These are phyloP conservation scores for Babesia gibsoni DNA, from an alignment of 169 alveolate species.

Conservation along the genomic window DNA sequence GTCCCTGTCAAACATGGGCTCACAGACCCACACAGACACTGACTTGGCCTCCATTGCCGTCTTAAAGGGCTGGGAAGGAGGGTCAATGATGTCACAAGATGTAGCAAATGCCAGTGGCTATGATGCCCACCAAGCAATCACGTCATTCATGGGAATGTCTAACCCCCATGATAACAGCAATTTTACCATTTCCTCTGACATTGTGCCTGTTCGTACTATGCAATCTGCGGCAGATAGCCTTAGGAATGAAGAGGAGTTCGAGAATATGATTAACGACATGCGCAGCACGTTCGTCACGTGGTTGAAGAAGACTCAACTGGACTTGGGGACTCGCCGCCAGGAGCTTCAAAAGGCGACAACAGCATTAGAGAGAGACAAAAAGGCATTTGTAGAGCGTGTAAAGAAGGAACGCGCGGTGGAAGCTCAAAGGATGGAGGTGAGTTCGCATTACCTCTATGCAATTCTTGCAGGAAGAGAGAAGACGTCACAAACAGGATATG, in stretches of 20 bases:
- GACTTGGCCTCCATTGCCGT: neutral
- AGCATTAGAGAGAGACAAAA: slow-evolving; percentile 69
- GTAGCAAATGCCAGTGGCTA: neutral
- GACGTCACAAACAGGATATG: slow-evolving; percentile 75
- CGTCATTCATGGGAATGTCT: neutral
- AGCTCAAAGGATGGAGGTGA: slow-evolving; percentile 54
- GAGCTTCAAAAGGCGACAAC: slow-evolving; percentile 58
- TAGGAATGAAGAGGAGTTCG: slow-evolving; percentile 72
- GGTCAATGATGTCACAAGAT: neutral
- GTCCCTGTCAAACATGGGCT: neutral
- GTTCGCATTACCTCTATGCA: slow-evolving; percentile 16
- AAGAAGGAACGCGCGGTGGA: slow-evolving; percentile 47
- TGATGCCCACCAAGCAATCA: neutral
- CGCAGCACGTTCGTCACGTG: slow-evolving; percentile 80
- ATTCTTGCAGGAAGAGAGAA: slow-evolving; percentile 71
- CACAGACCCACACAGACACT: slow-evolving; percentile 1
- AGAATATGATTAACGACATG: slow-evolving; percentile 82
- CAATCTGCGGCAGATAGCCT: slow-evolving; percentile 7
- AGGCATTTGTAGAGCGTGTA: slow-evolving; percentile 58
- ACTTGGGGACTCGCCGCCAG: slow-evolving; percentile 64
- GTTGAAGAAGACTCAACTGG: slow-evolving; percentile 80
- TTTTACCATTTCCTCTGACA: slow-evolving; percentile 18
- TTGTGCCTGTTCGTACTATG: slow-evolving; percentile 20
- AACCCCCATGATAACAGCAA: neutral
- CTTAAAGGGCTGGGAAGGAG: slow-evolving; percentile 7